Evolutionary conservation across 495 filamentous ascomycete genomes (phyloP).

Genomic region (Aspergillus bridgeri): DNA sequence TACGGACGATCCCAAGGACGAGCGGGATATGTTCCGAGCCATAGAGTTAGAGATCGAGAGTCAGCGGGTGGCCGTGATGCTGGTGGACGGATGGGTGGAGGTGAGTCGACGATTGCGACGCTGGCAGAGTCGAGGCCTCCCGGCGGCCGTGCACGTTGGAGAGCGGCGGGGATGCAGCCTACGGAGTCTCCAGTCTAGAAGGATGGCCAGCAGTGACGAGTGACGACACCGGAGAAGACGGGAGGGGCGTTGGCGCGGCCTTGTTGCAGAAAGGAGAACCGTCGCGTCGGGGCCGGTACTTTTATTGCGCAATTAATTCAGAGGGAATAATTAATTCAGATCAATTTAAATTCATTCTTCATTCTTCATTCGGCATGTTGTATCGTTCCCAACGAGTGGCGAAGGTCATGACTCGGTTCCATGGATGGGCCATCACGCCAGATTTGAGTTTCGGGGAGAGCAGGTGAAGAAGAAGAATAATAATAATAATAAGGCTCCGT

Average conservation of each 20-base stretch:
- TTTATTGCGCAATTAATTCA: not conserved
- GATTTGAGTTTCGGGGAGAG: not conserved
- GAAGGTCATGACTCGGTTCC: not conserved
- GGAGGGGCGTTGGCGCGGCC: not conserved
- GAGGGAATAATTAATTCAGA: no score
- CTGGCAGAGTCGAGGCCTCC: conserved; percentile 19
- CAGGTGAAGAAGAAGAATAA: not conserved
- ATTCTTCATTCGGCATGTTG: not conserved
- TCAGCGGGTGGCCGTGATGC: conserved; percentile 28
- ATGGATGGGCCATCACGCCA: not conserved
- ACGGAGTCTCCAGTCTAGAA: not conserved
- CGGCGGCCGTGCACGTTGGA: no score
- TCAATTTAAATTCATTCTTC: not conserved
- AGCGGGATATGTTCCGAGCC: conserved; percentile 13
- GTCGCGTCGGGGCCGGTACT: not conserved
- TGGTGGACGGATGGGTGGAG: conserved; percentile 34
- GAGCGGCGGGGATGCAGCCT: not conserved
- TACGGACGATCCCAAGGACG: conserved; percentile 11
- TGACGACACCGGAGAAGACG: not conserved
- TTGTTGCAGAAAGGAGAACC: not conserved
- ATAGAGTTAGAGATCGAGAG: conserved; percentile 32
- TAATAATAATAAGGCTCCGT: no score
- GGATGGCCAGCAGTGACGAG: not conserved
- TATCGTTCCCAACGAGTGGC: not conserved
- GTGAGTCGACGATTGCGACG: conserved; percentile 32